Evolutionary conservation across 106 monocot genomes (phyloP), one percentile per base, ranked within the genome.

Genomic region (Cymbidium sinense): DNA sequence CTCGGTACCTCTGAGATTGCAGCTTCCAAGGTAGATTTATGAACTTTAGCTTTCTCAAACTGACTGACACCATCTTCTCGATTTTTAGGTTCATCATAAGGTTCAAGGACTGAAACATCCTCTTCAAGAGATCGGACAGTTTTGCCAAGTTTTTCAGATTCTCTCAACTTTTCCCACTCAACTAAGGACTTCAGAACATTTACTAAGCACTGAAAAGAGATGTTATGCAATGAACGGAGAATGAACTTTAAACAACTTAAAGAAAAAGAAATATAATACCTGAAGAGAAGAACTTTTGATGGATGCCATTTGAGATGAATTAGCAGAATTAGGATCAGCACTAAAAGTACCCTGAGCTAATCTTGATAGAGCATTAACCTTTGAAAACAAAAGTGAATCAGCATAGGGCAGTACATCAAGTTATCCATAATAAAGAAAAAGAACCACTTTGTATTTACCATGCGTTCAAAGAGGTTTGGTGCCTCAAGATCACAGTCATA

Each of bases 401-500:
- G 35, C 35, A 27, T 12, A 25, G 1, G 23, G 74, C 13, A 28
- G 12, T 44, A 74, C 23, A 29, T 44, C 17, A 35, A 15, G 35
- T 71, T 37, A 35, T 71, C 71, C 34, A 28, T 13, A 74, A 44
- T 43, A 44, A 74, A 47, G 23, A 44, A 27, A 8, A 2, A 74
- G 37, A 44, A 44, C 7, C 27, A 19, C 44, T 44, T 19, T 17
- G 43, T 18, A 69, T 15, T 85, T 85, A 96, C 96, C 96, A 85
- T 96, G 85, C 89, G 86, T 82, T 96, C 96, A 81, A 90, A 98
- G 27, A 98, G 90, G 65, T 98, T 98, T 79, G 94, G 90, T 64
- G 88, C 91, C 73, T 98, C 87, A 70, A 94, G 87, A 86, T 94
- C 98, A 89, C 98, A 98, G 76, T 98, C 98, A 83, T 94, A 98